phyloP scores from a whole-genome alignment of 1,284 basidiomycete genomes.

The Fomitopsis schrenkii region DNA sequence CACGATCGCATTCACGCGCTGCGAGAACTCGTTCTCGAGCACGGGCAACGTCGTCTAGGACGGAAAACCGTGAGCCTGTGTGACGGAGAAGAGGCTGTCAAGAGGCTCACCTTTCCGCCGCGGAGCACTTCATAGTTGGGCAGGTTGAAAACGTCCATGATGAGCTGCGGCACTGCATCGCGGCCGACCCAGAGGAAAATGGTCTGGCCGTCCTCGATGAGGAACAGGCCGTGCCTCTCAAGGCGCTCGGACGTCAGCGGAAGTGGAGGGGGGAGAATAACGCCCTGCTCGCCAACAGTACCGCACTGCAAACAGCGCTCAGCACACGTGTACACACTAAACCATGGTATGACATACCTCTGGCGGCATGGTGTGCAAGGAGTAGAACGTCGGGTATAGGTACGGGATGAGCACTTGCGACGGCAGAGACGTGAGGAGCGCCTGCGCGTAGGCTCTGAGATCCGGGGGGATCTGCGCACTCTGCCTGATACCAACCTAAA shows the following conservation, averaged over 20 bases:
- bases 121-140: slow-evolving; percentile 85
- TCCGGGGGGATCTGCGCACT: slow-evolving; percentile 96
- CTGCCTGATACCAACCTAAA: slow-evolving; percentile 87
- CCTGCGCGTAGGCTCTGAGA: slow-evolving; percentile 93
- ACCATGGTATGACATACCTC: slow-evolving; percentile 52
- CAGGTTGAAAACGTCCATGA: slow-evolving; percentile 93
- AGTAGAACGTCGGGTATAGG: slow-evolving; percentile 93
- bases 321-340: not conserved
- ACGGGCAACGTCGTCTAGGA: slow-evolving; percentile 77
- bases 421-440: slow-evolving; percentile 88
- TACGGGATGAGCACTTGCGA: slow-evolving; percentile 91
- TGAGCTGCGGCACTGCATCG: slow-evolving; percentile 92
- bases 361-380: slow-evolving; percentile 93
- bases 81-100: not conserved
- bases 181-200: slow-evolving; percentile 98
- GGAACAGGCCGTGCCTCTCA: slow-evolving; percentile 92
- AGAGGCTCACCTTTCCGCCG: slow-evolving; percentile 78
- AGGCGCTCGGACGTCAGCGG: slow-evolving; percentile 92
- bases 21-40: slow-evolving; percentile 90
- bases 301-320: slow-evolving; percentile 49
- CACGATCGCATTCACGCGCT: slow-evolving; percentile 90
- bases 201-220: slow-evolving; percentile 97
- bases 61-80: not conserved
- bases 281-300: slow-evolving; percentile 75
- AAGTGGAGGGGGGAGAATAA: slow-evolving; percentile 83